Evolutionary conservation across 192 early-diverging fungal genomes (phyloP), one percentile per base, ranked within the genome.

Genomic region (Entomortierella chlamydospora): DNA sequence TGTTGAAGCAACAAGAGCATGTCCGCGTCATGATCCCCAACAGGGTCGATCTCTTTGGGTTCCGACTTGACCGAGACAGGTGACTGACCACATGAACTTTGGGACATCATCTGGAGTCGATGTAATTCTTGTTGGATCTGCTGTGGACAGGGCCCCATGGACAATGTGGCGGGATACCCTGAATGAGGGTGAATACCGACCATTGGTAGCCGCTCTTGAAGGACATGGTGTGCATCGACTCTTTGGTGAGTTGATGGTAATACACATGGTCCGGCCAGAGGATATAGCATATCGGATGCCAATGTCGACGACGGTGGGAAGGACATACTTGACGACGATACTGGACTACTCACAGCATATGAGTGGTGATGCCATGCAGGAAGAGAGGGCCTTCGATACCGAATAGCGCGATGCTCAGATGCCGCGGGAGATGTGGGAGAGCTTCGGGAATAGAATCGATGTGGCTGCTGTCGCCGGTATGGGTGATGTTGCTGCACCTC

Each of bases 351-450:
- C 28, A 49, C 28, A 41, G 65, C 50, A 34, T 68, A 68, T 29
- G 65, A 55, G 45, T 57, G 53, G 56, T 66, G 62, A 22, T 56
- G 20, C 65, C 56, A 50, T 6, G 43, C 29, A n/a, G 65, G 65
- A 42, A 68, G 47, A 26, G 65, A 68, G 1, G 65, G 39, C 30
- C 65, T 37, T 49, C 65, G 12, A 4, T 26, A 41, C 12, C 65
- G 54, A 13, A 54, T 26, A 9, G 23, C 47, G n/a, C 57, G 57
- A 26, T 39, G 57, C 31, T 49, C 66, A 12, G 42, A 22, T 18
- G 67, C 47, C 29, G 67, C 30, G 8, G 58, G 42, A 9, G 67
- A 59, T 39, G 67, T 26, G 1, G 67, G 55, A 30, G 57, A 45
- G 17, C 56, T 52, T 20, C 58, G 45, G 2, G 57, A 53, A 22